These are phyloP conservation scores for Neurospora tetrasperma DNA, from an alignment of 495 filamentous ascomycete genomes.

Conservation along the genomic window DNA sequence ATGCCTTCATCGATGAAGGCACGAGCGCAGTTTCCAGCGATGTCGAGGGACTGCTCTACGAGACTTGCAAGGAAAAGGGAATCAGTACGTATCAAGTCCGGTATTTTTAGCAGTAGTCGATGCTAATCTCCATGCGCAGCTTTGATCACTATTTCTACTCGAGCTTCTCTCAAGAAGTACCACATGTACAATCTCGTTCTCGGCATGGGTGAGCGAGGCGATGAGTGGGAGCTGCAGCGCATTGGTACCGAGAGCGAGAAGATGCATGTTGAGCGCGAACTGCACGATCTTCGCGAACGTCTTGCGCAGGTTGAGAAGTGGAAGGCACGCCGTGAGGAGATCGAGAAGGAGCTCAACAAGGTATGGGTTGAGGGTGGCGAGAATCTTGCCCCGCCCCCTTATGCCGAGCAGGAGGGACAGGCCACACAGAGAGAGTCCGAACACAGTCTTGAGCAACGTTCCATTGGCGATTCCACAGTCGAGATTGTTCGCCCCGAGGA, in stretches of 20 bases:
- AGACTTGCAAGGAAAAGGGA: slow-evolving; percentile 80
- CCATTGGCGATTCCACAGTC: background rate
- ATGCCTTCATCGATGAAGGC: slow-evolving; percentile 90
- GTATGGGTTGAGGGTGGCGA: slow-evolving; percentile 45
- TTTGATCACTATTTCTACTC: slow-evolving; percentile 85
- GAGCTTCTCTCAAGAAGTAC: slow-evolving; percentile 87
- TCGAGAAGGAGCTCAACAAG: slow-evolving; percentile 46
- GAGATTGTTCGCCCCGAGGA: background rate
- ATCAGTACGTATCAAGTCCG: slow-evolving; percentile 46
- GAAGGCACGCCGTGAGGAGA: slow-evolving; percentile 67
- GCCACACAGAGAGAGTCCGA: background rate
- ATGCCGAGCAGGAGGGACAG: slow-evolving; percentile 20
- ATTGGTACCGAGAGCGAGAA: slow-evolving; percentile 92
- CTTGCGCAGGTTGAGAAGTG: slow-evolving; percentile 73
- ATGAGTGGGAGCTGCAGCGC: slow-evolving; percentile 78
- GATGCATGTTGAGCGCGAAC: slow-evolving; percentile 78
- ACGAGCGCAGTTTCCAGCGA: slow-evolving; percentile 89
- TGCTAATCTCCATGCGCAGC: slow-evolving; percentile 35
- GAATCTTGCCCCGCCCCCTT: slow-evolving; percentile 31
- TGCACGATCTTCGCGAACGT: slow-evolving; percentile 70
- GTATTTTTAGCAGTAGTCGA: too few relatives aligned
- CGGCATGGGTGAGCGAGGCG: slow-evolving; percentile 53
- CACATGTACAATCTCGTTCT: slow-evolving; percentile 84
- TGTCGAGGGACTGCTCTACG: slow-evolving; percentile 89
- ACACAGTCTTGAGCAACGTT: background rate